These are phyloP conservation scores for Irpex sp. DNA, from an alignment of 1,284 basidiomycete species.

Conservation along the genomic window DNA sequence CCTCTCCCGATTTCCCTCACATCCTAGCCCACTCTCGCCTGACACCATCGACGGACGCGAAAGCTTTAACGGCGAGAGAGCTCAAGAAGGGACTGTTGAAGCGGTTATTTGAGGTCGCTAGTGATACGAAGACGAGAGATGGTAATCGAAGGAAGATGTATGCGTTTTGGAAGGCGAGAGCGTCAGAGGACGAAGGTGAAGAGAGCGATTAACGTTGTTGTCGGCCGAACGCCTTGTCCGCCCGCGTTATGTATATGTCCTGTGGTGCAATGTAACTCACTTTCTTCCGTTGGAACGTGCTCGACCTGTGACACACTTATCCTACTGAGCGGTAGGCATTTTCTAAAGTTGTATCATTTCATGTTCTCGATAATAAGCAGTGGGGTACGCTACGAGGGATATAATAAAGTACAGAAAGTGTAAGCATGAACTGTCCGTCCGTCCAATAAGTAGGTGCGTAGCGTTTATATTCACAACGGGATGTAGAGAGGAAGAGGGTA, in stretches of 20 bases:
- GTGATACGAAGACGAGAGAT: slow-evolving; percentile 70
- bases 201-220: background rate
- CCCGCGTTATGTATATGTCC: too few relatives aligned
- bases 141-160: slow-evolving; percentile 83
- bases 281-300: too few relatives aligned
- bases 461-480: background rate
- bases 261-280: too few relatives aligned
- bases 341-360: background rate
- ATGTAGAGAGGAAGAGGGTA: background rate
- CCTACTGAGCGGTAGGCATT: too few relatives aligned
- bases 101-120: slow-evolving; percentile 73
- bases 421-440: background rate
- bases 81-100: slow-evolving; percentile 61
- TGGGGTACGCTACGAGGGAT: background rate
- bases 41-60: slow-evolving; percentile 34
- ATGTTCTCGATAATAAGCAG: background rate
- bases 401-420: background rate
- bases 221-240: background rate
- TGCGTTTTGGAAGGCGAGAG: slow-evolving; percentile 65
- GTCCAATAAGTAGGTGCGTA: too few relatives aligned
- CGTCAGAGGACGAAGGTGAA: slow-evolving; percentile 45
- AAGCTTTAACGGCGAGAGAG: slow-evolving; percentile 29
- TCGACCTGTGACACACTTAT: too few relatives aligned
- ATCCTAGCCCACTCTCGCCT: slow-evolving; percentile 50
- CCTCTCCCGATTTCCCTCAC: slow-evolving; percentile 31